phyloP scores from a whole-genome alignment of 441 rosid species.

The Aquilaria agallochum region DNA sequence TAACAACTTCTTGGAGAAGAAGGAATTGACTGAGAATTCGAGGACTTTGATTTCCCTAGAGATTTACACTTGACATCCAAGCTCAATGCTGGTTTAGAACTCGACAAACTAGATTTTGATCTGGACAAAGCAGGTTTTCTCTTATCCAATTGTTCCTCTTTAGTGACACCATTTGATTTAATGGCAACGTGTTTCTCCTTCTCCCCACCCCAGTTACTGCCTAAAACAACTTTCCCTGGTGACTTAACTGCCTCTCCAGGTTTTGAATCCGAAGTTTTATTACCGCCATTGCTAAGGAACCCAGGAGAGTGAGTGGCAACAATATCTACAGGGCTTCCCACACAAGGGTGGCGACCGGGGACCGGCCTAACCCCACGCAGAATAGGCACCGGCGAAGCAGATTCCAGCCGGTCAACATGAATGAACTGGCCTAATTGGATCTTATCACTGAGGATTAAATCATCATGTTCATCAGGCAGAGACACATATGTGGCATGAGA shows the following conservation, averaged over 20 bases:
- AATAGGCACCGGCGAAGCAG: slow-evolving; percentile 92
- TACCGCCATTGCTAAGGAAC: slow-evolving; percentile 47
- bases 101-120: slow-evolving; percentile 49
- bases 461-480: slow-evolving; percentile 90
- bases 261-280: slow-evolving; percentile 31
- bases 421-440: slow-evolving; percentile 95
- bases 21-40: slow-evolving; percentile 70
- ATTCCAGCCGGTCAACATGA: slow-evolving; percentile 87
- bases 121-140: slow-evolving; percentile 35
- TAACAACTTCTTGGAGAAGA: slow-evolving; percentile 89
- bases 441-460: slow-evolving; percentile 90
- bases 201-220: slow-evolving; percentile 28
- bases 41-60: slow-evolving; percentile 44
- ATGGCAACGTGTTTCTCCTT: slow-evolving; percentile 41
- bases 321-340: slow-evolving; percentile 93
- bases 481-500: slow-evolving; percentile 97
- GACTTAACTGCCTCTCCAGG: slow-evolving; percentile 48
- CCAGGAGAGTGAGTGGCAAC: slow-evolving; percentile 77
- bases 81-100: slow-evolving; percentile 28
- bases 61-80: slow-evolving; percentile 63
- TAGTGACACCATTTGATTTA: slow-evolving; percentile 45
- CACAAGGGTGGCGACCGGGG: slow-evolving; percentile 95
- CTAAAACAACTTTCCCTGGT: slow-evolving; percentile 22
- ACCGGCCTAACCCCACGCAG: slow-evolving; percentile 86
- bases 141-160: slow-evolving; percentile 43